Base-by-base conservation (phyloP, 441 rosid species). In the Aquilaria agallochum region DNA sequence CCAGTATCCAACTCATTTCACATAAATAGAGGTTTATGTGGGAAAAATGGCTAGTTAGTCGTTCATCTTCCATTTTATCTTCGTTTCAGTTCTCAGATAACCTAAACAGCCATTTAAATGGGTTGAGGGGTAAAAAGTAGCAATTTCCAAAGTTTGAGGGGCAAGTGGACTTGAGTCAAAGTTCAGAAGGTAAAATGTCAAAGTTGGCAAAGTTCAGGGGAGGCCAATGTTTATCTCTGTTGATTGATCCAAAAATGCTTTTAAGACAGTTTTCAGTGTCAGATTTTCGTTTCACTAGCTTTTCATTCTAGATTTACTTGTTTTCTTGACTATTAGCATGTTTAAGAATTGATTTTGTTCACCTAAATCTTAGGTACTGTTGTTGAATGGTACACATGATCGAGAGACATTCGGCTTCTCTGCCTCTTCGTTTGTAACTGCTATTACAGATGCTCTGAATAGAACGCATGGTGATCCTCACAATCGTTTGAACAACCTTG, bases 301-400 rank as follows among this genome's bases (percentile, higher is more conserved):
- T 20, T 40, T 6, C 45, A 40, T 40, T 8, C 45, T 40, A 40
- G 45, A 40, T 40, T 40, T 8, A 40, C 45, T 40, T 40, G 1
- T 40, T 50, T 27, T 60, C 12, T 12, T 59, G 14, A 14, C 11
- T 50, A 53, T 56, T 15, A 30, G 50, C 27, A 12, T 15, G 46
- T 65, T 2, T 55, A 15, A 59, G 31, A 51, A 49, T 68, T 52
- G 44, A 66, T 69, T 62, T 66, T 11, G 20, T 59, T 50, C 60
- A 48, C 53, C 45, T 53, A 57, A 10, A 33, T 62, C 0, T 68
- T 67, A 89, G 96, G 96, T 94, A 2, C 92, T 90, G 61, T 64
- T 94, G 61, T 68, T 94, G 84, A 90, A 90, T 53, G 90, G 98
- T 68, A 75, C 83, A 0, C 85, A 74, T 75, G 97, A 94, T 82